A percentile compares a stretch with the other conserved stretches of the same genome.
phyloP scores from a whole-genome alignment of 495 filamentous ascomycete species.

The Halenospora varia region DNA sequence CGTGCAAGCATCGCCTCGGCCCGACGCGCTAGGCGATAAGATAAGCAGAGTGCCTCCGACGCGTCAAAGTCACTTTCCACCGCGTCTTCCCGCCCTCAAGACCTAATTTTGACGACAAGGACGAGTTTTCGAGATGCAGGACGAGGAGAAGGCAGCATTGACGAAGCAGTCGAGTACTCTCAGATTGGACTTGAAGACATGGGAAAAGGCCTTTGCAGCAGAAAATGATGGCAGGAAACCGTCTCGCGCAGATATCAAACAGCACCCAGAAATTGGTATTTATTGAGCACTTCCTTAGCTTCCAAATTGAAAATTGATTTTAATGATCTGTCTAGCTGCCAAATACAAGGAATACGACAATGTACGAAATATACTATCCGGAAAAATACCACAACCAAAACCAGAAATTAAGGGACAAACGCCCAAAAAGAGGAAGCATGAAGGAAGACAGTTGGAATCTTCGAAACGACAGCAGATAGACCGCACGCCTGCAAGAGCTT shows the following conservation, averaged over 20 bases:
- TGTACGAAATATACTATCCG: slow-evolving; percentile 56
- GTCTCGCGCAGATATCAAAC: slow-evolving; percentile 80
- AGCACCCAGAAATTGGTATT: slow-evolving; percentile 78
- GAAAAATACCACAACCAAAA: slow-evolving; percentile 38
- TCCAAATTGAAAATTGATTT: neutral
- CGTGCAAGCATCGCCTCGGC: neutral
- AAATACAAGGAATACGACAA: slow-evolving; percentile 92
- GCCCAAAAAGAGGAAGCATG: slow-evolving; percentile 36
- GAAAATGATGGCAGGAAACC: slow-evolving; percentile 72
- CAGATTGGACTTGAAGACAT: slow-evolving; percentile 76
- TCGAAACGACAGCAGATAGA: slow-evolving; percentile 17
- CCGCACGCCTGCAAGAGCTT: slow-evolving; percentile 34
- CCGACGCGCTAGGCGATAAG: neutral
- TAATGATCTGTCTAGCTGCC: slow-evolving; percentile 46
- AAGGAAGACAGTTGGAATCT: slow-evolving; percentile 19
- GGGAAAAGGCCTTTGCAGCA: slow-evolving; percentile 74
- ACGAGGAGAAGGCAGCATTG: slow-evolving; percentile 31
- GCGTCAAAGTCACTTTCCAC: neutral
- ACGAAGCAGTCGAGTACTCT: slow-evolving; percentile 44
- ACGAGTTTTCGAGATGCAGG: slow-evolving; percentile 36
- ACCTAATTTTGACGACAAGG: neutral
- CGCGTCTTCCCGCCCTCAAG: neutral
- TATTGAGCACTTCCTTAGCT: slow-evolving; percentile 4
- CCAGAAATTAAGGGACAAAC: slow-evolving; percentile 24
- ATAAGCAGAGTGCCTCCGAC: neutral